phyloP scores from a whole-genome alignment of 2,329 filamentous ascomycete genomes.

The Diaporthe nobilis region DNA sequence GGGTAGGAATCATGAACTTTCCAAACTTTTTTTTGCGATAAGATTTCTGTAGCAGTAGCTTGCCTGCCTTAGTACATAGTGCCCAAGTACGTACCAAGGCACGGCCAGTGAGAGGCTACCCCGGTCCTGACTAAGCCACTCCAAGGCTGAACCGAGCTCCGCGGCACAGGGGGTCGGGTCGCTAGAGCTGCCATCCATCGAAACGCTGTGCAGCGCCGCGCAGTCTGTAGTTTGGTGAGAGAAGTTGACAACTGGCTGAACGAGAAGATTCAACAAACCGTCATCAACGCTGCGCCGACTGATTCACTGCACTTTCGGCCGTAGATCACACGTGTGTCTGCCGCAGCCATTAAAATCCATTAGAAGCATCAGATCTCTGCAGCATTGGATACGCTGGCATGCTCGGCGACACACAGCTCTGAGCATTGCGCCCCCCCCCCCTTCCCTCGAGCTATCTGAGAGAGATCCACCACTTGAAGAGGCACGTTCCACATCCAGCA shows the following conservation, averaged over 20 bases:
- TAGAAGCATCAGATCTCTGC: not conserved
- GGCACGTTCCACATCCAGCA: conserved; percentile 20
- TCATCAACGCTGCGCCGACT: conserved; percentile 18
- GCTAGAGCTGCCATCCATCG: conserved; percentile 15
- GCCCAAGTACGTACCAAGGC: too few relatives aligned
- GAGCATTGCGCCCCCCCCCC: conserved; percentile 26
- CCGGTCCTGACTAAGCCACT: conserved; percentile 6
- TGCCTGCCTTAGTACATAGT: conserved; percentile 1
- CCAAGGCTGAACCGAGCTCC: conserved; percentile 17
- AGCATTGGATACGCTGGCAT: conserved; percentile 24
- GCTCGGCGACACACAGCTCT: conserved; percentile 17
- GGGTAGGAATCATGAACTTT: not conserved
- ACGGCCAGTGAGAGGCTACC: not conserved
- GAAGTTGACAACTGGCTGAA: conserved; percentile 34
- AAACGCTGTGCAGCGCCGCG: conserved; percentile 5
- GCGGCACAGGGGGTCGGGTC: not conserved
- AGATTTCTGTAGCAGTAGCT: not conserved
- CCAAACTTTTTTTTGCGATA: conserved; percentile 35
- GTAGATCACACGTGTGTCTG: not conserved
- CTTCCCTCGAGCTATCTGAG: not conserved
- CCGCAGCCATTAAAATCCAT: not conserved
- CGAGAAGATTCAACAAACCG: conserved; percentile 14
- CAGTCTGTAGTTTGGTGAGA: conserved; percentile 4
- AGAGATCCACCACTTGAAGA: not conserved
- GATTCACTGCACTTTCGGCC: not conserved